Evolutionary conservation across 164 flowering plant genomes (phyloP).

Genomic region (Annona cherimola): DNA sequence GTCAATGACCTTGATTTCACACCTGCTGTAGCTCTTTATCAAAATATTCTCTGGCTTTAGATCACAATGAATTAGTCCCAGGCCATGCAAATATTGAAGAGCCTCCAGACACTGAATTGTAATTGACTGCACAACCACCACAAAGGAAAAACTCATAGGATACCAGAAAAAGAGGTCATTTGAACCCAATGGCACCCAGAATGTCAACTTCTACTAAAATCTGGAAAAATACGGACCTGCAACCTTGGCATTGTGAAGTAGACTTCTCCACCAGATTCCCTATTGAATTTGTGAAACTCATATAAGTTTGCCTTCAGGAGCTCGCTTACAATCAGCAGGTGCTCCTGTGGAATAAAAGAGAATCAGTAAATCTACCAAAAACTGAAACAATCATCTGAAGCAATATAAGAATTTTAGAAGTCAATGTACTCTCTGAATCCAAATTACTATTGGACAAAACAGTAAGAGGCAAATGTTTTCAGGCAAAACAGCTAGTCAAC

Average conservation of each 20-base stretch:
- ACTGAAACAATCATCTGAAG: not conserved
- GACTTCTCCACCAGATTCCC: conserved; percentile 99
- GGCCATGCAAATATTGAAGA: conserved; percentile 85
- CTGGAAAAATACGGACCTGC: conserved; percentile 53
- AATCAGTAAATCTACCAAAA: not conserved
- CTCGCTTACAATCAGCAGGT: conserved; percentile 93
- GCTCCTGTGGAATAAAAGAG: conserved; percentile 56
- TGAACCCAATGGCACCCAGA: not conserved
- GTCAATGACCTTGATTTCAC: conserved; percentile 98
- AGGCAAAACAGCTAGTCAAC: too few relatives aligned
- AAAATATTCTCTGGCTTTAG: conserved; percentile 97
- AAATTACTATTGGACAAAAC: too few relatives aligned
- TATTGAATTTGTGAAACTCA: conserved; percentile 94
- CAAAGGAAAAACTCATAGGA: conserved; percentile 2
- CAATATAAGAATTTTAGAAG: not conserved
- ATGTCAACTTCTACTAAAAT: conserved; percentile 2
- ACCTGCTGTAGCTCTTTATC: conserved; percentile 98
- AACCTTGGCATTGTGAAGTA: conserved; percentile 99
- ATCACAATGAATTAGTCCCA: conserved; percentile 98
- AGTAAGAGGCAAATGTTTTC: too few relatives aligned
- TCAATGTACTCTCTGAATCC: not conserved
- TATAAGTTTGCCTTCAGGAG: conserved; percentile 96
- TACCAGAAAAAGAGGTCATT: conserved; percentile 6
- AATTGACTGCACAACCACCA: conserved; percentile 64
- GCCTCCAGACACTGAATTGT: conserved; percentile 98